Evolutionary conservation across 106 monocot genomes (phyloP), one percentile per base, ranked within the genome.

Genomic region (Ottelia alismoides): DNA sequence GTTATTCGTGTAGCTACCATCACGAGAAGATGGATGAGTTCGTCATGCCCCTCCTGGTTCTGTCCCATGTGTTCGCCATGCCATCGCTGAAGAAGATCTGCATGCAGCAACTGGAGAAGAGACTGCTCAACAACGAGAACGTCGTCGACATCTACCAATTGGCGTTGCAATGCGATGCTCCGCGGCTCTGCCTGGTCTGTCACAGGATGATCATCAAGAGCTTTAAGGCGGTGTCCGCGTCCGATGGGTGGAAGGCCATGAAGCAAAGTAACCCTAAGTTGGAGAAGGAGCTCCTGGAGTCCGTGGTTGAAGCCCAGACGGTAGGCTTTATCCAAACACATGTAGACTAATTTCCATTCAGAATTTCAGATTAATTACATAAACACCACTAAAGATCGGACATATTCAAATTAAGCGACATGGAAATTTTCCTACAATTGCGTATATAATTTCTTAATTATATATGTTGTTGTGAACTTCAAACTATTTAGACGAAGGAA

Each of bases 401-500:
- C n/a, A n/a, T n/a, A n/a, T n/a, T n/a, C n/a, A n/a, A n/a, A n/a
- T n/a, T n/a, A n/a, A n/a, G n/a, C n/a, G n/a, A n/a, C n/a, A n/a
- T n/a, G n/a, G n/a, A n/a, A n/a, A n/a, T n/a, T n/a, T n/a, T n/a
- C n/a, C n/a, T n/a, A n/a, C n/a, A n/a, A n/a, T n/a, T n/a, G n/a
- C n/a, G n/a, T n/a, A n/a, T n/a, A n/a, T n/a, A n/a, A n/a, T n/a
- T n/a, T n/a, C n/a, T n/a, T n/a, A n/a, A n/a, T n/a, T n/a, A n/a
- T n/a, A n/a, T n/a, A n/a, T n/a, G n/a, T n/a, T n/a, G n/a, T n/a
- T n/a, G n/a, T n/a, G n/a, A n/a, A n/a, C n/a, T n/a, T n/a, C n/a
- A n/a, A n/a, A n/a, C n/a, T n/a, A n/a, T n/a, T n/a, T 72, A 78
- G 78, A 72, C 27, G 22, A 63, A 47, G 67, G 43, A 58, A 29